phyloP scores from a whole-genome alignment of 768 basidiomycete genomes.

The Amanita jacksonii region DNA sequence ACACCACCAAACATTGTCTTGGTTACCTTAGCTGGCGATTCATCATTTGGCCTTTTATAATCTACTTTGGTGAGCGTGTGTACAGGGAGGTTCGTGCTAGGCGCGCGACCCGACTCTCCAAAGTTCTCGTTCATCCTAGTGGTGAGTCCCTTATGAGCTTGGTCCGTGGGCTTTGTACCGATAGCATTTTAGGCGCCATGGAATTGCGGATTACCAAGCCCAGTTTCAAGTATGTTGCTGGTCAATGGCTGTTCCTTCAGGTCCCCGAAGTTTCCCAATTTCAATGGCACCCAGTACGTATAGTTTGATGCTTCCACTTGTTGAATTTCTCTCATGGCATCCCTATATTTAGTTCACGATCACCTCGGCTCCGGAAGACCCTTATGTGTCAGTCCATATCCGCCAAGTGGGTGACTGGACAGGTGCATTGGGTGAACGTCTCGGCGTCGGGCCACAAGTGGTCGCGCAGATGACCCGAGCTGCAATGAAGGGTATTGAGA shows the following conservation, averaged over 20 bases:
- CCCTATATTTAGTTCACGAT: slow-evolving; percentile 66
- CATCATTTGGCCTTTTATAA: slow-evolving; percentile 85
- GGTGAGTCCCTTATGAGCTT: slow-evolving; percentile 34
- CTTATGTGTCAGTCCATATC: slow-evolving; percentile 86
- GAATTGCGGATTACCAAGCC: slow-evolving; percentile 89
- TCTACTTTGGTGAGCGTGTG: slow-evolving; percentile 83
- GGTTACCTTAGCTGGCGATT: slow-evolving; percentile 89
- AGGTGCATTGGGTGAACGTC: slow-evolving; percentile 70
- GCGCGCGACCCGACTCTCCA: slow-evolving; percentile 67
- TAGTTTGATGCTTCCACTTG: background rate
- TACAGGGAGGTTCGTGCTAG: slow-evolving; percentile 79
- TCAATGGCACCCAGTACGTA: slow-evolving; percentile 95
- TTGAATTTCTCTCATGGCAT: background rate
- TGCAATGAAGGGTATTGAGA: slow-evolving; percentile 70
- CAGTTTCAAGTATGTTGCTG: slow-evolving; percentile 83
- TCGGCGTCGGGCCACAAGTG: slow-evolving; percentile 71
- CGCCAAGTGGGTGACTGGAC: slow-evolving; percentile 93
- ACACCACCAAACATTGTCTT: slow-evolving; percentile 77
- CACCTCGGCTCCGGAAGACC: slow-evolving; percentile 90
- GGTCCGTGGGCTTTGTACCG: slow-evolving; percentile 3
- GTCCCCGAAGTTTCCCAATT: slow-evolving; percentile 75
- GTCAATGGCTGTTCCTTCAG: slow-evolving; percentile 88
- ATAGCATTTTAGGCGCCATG: slow-evolving; percentile 61
- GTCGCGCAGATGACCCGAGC: slow-evolving; percentile 72
- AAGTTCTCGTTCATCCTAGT: slow-evolving; percentile 84